Base-by-base conservation (phyloP, 140 eudicot species). In the Cichorium intybus region DNA sequence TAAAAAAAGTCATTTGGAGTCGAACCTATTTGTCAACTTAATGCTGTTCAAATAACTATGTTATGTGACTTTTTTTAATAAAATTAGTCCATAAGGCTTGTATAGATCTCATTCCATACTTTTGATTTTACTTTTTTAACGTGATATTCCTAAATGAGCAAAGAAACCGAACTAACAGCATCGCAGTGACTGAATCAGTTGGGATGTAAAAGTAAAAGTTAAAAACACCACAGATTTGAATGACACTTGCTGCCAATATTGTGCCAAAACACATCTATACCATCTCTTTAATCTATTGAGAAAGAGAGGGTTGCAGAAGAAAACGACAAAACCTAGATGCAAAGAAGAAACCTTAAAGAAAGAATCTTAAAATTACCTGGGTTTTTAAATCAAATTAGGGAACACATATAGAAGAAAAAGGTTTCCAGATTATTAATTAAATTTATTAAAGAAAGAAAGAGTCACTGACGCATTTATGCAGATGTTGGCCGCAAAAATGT, bases 151-250 rank as follows among this genome's bases (percentile, higher is more conserved):
- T 43, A n/a, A 66, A 27, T 2, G 43, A 31, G 57, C 69, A 51
- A 37, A 52, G 57, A 34, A 65, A 66, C 62, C 12, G 66, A 66
- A 66, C 60, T 41, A 78, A 79, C 62, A 62, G 49, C 37, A 77
- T 68, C 75, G 83, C 81, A 75, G 83, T 83, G 87, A 86, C 87
- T 73, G 80, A 72, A 77, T 86, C 67, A 71, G 86, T 77, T 79
- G 45, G 64, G 33, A 34, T 51, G 47, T 11, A 76, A 71, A 71
- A 71, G 67, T 31, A 21, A 59, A 56, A 71, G 78, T 60, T 24
- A 66, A 56, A 34, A 77, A 66, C 66, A 71, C 51, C 59, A 56
- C 72, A 71, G 22, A 69, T 21, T 24, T 60, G 78, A 82, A 64
- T 70, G 71, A 66, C 80, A 65, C 57, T 75, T 62, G 52, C 57